Conservation (phyloP, 768 basidiomycete genomes). For the Kwoniella sp. region DNA sequence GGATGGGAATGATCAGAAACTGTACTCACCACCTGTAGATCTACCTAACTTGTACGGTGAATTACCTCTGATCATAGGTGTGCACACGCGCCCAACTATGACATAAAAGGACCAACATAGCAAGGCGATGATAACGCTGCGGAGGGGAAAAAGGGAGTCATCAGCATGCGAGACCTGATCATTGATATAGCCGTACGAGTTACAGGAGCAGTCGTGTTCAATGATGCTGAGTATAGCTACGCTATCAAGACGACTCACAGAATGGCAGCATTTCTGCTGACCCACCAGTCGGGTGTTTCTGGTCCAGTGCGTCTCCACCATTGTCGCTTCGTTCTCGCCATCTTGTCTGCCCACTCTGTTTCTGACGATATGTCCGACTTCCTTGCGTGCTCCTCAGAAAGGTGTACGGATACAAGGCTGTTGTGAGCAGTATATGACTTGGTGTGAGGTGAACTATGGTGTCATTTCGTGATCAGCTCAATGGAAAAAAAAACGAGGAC, state of each 20-base stretch:
- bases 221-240: constrained; percentile 13
- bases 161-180: too few species aligned
- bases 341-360: neutral
- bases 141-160: neutral
- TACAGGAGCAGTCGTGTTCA: too few species aligned
- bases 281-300: constrained; percentile 36
- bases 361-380: too few species aligned
- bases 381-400: too few species aligned
- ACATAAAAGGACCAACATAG: constrained; percentile 74
- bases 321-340: neutral
- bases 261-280: constrained; percentile 32
- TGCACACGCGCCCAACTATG: constrained; percentile 71
- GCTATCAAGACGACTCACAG: constrained; percentile 25
- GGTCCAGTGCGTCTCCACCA: constrained; percentile 10
- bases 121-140: constrained; percentile 62
- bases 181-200: too few species aligned
- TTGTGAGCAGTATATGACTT: too few species aligned
- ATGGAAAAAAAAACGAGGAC: too few species aligned
- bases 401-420: too few species aligned
- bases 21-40: constrained; percentile 68
- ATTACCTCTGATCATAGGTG: constrained; percentile 66
- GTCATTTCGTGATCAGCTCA: too few species aligned
- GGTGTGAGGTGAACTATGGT: too few species aligned
- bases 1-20: too few species aligned
- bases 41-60: constrained; percentile 60